A percentile compares a stretch with the other conserved stretches of the same genome.
phyloP scores from a whole-genome alignment of 2,329 filamentous ascomycete species.

The Juglanconis sp. region DNA sequence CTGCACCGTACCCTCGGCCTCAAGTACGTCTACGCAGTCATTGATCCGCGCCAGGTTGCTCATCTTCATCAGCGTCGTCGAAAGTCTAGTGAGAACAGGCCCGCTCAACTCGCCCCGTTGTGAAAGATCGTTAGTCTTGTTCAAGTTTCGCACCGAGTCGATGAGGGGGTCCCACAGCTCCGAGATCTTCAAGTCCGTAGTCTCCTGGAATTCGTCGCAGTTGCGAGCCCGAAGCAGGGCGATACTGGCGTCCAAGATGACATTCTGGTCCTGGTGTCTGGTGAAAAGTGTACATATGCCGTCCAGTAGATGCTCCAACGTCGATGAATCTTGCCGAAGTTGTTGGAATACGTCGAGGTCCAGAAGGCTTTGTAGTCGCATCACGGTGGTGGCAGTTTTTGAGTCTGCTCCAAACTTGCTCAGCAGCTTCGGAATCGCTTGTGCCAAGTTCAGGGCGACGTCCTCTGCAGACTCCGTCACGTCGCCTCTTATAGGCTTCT shows the following conservation, averaged over 20 bases:
- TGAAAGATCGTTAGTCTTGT: constrained; percentile 69
- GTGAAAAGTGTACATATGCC: constrained; percentile 93
- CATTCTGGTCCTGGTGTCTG: constrained; percentile 82
- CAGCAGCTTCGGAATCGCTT: constrained; percentile 77
- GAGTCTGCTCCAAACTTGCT: constrained; percentile 93
- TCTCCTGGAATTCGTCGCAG: constrained; percentile 84
- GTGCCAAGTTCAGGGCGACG: constrained; percentile 72
- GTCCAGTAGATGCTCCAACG: constrained; percentile 77
- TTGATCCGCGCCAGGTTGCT: constrained; percentile 77
- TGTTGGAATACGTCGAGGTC: constrained; percentile 87
- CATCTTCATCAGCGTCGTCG: constrained; percentile 73
- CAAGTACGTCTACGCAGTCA: constrained; percentile 73
- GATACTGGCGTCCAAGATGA: constrained; percentile 77
- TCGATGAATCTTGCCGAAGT: constrained; percentile 78
- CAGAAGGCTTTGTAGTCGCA: constrained; percentile 81
- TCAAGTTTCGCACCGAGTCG: constrained; percentile 68
- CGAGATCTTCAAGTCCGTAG: constrained; percentile 75
- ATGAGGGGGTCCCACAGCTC: constrained; percentile 83
- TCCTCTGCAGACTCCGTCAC: constrained; percentile 72
- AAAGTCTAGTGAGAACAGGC: constrained; percentile 65
- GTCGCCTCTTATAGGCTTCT: constrained; percentile 58
- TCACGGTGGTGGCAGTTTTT: constrained; percentile 78
- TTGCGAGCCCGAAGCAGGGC: constrained; percentile 81
- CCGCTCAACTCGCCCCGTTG: constrained; percentile 65
- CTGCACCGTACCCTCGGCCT: constrained; percentile 51